phyloP scores from a whole-genome alignment of 306 rosid species.

The Trifolium pratense region DNA sequence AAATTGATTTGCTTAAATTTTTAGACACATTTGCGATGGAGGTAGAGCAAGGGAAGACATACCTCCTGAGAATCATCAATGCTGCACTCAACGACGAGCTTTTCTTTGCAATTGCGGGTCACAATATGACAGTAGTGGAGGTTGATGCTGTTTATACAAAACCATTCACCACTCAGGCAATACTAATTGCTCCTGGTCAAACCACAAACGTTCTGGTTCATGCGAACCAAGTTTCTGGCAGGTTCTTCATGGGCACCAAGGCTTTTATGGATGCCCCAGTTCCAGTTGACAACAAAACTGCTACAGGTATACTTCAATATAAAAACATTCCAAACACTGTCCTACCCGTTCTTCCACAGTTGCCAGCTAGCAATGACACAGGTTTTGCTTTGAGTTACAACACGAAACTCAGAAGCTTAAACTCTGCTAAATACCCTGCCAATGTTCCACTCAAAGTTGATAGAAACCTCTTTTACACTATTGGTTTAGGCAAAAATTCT shows the following conservation, averaged over 20 bases:
- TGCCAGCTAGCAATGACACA: conserved; percentile 57
- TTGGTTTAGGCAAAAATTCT: conserved; percentile 66
- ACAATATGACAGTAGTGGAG: conserved; percentile 80
- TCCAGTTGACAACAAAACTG: conserved; percentile 70
- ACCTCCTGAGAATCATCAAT: conserved; percentile 68
- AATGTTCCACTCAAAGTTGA: conserved; percentile 79
- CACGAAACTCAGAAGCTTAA: conserved; percentile 64
- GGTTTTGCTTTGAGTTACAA: conserved; percentile 56
- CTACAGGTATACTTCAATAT: conserved; percentile 79
- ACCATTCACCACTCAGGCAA: conserved; percentile 69
- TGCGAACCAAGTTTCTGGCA: conserved; percentile 60
- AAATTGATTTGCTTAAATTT: background rate
- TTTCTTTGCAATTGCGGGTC: conserved; percentile 76
- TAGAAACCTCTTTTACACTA: conserved; percentile 65
- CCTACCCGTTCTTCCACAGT: conserved; percentile 59
- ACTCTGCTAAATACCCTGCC: conserved; percentile 66
- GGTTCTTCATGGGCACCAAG: conserved; percentile 74
- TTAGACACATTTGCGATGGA: conserved; percentile 76
- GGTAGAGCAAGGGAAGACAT: conserved; percentile 74
- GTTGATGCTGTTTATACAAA: conserved; percentile 89
- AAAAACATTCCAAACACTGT: conserved; percentile 65
- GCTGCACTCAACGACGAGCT: conserved; percentile 66
- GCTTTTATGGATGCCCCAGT: conserved; percentile 76
- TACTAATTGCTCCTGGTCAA: conserved; percentile 82
- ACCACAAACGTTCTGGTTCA: conserved; percentile 75